Conservation (phyloP, 495 filamentous ascomycete species). For the Penicillium fimorum region DNA sequence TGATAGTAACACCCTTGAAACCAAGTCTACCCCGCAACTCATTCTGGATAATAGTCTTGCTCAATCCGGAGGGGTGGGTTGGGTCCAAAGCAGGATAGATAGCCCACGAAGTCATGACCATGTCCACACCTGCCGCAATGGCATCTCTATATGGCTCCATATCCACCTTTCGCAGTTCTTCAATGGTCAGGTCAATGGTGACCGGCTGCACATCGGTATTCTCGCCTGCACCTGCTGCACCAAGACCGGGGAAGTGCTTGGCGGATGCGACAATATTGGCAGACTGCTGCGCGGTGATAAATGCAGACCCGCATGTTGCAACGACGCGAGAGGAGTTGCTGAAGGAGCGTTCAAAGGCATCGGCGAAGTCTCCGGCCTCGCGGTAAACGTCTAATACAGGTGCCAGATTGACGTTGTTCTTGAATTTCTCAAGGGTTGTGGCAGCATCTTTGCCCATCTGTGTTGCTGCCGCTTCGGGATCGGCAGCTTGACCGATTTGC, state of each 20-base stretch:
- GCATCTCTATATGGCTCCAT: slow-evolving; percentile 27
- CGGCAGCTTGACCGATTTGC: slow-evolving; percentile 24
- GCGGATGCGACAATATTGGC: slow-evolving; percentile 34
- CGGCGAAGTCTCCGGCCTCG: slow-evolving; percentile 29
- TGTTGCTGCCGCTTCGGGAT: slow-evolving; percentile 24
- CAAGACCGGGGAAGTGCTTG: slow-evolving; percentile 37
- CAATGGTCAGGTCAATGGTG: slow-evolving; percentile 24
- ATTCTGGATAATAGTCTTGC: slow-evolving; percentile 27
- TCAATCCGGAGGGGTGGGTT: slow-evolving; percentile 31
- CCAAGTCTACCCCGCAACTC: slow-evolving; percentile 33
- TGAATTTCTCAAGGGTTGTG: slow-evolving; percentile 17
- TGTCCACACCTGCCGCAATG: slow-evolving; percentile 31
- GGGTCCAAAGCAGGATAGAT: slow-evolving; percentile 34
- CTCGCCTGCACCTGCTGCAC: slow-evolving; percentile 19
- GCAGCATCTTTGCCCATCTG: slow-evolving; percentile 29
- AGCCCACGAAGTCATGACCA: slow-evolving; percentile 41
- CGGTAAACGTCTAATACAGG: slow-evolving; percentile 36
- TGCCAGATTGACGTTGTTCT: slow-evolving; percentile 33
- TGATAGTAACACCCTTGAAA: slow-evolving; percentile 34
- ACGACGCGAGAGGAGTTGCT: slow-evolving; percentile 27
- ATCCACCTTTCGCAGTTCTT: slow-evolving; percentile 27
- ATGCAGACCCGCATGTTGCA: slow-evolving; percentile 24
- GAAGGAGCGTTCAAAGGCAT: slow-evolving; percentile 31
- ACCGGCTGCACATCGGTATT: slow-evolving; percentile 37
- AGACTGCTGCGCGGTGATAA: slow-evolving; percentile 31